phyloP scores from a whole-genome alignment of 805 yeast genomes.

The Tetrapisispora nanseiensis region DNA sequence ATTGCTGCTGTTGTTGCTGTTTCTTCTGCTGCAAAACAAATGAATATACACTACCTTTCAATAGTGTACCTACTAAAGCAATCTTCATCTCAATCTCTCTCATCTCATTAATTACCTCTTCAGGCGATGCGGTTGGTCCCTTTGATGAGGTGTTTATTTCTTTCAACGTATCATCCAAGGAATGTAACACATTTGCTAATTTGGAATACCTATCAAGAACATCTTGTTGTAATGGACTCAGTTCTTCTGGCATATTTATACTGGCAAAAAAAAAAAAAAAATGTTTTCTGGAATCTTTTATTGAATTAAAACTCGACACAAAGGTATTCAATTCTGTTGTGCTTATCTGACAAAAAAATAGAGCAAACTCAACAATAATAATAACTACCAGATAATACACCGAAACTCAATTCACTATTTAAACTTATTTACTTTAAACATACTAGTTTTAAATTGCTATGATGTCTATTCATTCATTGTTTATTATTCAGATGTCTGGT shows the following conservation, averaged over 20 bases:
- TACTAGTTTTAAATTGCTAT: too few relatives aligned
- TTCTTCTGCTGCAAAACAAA: constrained; percentile 44
- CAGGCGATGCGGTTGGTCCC: constrained; percentile 14
- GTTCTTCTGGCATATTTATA: constrained; percentile 19
- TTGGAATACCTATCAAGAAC: constrained; percentile 24
- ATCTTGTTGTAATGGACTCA: constrained; percentile 24
- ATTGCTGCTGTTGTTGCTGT: constrained; percentile 5
- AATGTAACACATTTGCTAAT: constrained; percentile 22
- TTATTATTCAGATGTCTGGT: too few relatives aligned
- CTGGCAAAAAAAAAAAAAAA: too few relatives aligned
- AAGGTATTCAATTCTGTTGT: too few relatives aligned
- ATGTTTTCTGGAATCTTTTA: too few relatives aligned
- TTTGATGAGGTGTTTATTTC: constrained; percentile 11
- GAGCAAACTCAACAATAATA: too few relatives aligned
- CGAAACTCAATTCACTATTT: too few relatives aligned
- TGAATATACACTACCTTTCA: constrained; percentile 64
- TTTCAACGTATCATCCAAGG: constrained; percentile 22
- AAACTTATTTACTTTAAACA: too few relatives aligned
- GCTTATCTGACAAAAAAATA: too few relatives aligned
- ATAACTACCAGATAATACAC: too few relatives aligned
- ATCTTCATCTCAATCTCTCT: constrained; percentile 54
- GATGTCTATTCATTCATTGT: too few relatives aligned
- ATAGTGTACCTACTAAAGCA: constrained; percentile 53
- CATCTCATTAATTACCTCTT: constrained; percentile 39
- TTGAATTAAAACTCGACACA: too few relatives aligned